Base-by-base conservation (phyloP, 176 grass and related monocot genomes). In the Phragmites australis region DNA sequence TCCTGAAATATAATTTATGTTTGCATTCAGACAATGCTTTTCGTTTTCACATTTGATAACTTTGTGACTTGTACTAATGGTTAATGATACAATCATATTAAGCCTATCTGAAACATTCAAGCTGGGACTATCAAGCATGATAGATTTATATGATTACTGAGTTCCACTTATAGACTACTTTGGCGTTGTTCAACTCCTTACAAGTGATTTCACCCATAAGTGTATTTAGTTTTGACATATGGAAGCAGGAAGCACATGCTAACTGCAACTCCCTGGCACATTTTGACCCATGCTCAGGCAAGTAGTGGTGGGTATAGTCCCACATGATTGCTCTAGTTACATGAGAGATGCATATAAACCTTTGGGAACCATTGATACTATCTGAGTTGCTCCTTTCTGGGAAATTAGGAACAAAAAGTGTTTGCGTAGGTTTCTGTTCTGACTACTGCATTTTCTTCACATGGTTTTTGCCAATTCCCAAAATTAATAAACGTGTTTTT, bases 1-100 rank as follows among this genome's bases (percentile, higher is more conserved):
- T 77, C 12, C 18, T 37, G 22, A 43, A 79, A 67, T 40, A 50
- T 55, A 12, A 41, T 56, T 40, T 74, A 57, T 75, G 43, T 62
- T 27, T 32, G 56, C 53, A 58, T 57, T 18, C 1, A 26, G 30
- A 11, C 16, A 6, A 50, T 51, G 46, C 8, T 10, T 34, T 72
- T 72, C 44, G 30, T 31, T 43, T 18, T 48, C 16, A 44, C n/a
- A 25, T 55, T 56, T 9, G 19, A 25, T 14, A 43, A 72, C 25
- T 14, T 18, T 55, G 16, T 55, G 27, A 23, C 13, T 23, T 55
- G 17, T 40, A 25, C 39, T 40, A 52, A 51, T 56, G 41, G 25
- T 34, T 74, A 74, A 22, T 25, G 12, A 52, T 37, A 37, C 9
- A 21, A 12, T 55, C 5, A 2, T 37, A 18, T 55, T 39, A 26